Base-by-base conservation (phyloP, 2,329 filamentous ascomycete genomes). In the Golovinomyces cichoracearum region DNA sequence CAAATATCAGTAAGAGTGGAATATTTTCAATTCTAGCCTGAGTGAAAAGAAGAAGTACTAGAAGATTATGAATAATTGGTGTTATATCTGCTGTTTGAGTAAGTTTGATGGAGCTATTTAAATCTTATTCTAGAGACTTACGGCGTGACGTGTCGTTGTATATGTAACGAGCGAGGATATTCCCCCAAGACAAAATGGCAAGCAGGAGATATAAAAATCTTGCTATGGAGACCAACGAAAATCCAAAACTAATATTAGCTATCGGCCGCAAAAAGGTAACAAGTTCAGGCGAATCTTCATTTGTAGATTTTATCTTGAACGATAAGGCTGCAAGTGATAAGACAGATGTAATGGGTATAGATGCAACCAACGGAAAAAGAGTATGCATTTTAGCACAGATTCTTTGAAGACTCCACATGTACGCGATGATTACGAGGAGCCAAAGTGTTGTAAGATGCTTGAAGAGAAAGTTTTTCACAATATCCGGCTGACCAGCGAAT, bases 281-380 rank as follows among this genome's bases (percentile, higher is more conserved):
- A 7, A 93, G 68, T 61, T 95, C 90, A 0, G 88, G 86, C 0
- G 86, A 82, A 62, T 95, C 90, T 48, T 84, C 78, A 44, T 76
- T 73, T 0, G 85, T 90, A 60, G 94, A 95, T 1, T 79, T 78
- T 22, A 94, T 65, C 64, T 98, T 98, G 69, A 95, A 98, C 3
- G 78, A 69, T 21, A 90, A 71, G 0, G 83, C 80, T 15, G 71
- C 66, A 9, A 66, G 60, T 2, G 68, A 64, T 2, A 76, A 54
- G 6, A 63, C 56, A 10, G 70, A 57, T 2, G 63, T 62, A 17
- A 64, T 48, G 2, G 58, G 22, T 10, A 54, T 56, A 50, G 59
- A 58, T 23, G 60, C 48, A 2, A 51, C 53, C 50, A 50, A 59
- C 49, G 49, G n/a, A n/a, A n/a, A n/a, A 33, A 33, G n/a, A 12